These are phyloP conservation scores for Aspergillus mulundensis DNA, from an alignment of 495 filamentous ascomycete species.

Conservation along the genomic window DNA sequence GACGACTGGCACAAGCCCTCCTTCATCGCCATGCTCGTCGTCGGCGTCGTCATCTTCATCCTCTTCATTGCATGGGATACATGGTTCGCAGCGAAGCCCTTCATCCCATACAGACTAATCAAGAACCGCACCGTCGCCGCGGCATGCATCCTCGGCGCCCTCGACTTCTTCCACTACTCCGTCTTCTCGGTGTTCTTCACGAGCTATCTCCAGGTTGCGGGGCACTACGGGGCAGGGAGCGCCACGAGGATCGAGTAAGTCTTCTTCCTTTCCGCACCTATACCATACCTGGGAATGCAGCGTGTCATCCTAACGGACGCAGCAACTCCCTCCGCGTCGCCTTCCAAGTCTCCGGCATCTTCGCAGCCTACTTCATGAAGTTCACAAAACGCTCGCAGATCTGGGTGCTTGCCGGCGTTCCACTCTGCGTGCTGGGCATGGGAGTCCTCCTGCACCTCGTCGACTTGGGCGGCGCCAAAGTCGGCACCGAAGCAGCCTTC, in stretches of 20 bases:
- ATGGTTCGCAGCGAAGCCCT: slow-evolving; percentile 62
- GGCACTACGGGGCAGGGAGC: slow-evolving; percentile 15
- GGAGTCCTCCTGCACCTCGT: slow-evolving; percentile 24
- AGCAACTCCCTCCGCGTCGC: slow-evolving; percentile 26
- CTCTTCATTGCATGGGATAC: slow-evolving; percentile 54
- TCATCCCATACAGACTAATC: slow-evolving; percentile 65
- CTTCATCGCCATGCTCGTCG: slow-evolving; percentile 62
- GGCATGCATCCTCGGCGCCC: slow-evolving; percentile 22
- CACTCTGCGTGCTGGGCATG: slow-evolving; percentile 24
- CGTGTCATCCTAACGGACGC: too few species aligned
- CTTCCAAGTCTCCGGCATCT: slow-evolving; percentile 25
- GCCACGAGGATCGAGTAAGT: slow-evolving; percentile 25
- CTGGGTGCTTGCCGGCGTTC: slow-evolving; percentile 23
- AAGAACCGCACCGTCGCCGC: slow-evolving; percentile 55
- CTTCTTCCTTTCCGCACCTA: neutral
- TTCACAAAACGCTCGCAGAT: slow-evolving; percentile 24
- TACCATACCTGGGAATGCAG: too few species aligned
- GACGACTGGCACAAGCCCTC: slow-evolving; percentile 56
- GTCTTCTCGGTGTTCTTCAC: slow-evolving; percentile 26
- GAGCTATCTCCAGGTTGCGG: slow-evolving; percentile 25
- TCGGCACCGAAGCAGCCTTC: slow-evolving; percentile 23
- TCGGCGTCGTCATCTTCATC: slow-evolving; percentile 56
- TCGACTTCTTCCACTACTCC: slow-evolving; percentile 27
- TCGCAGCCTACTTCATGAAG: slow-evolving; percentile 25
- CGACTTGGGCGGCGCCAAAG: slow-evolving; percentile 11